Evolutionary conservation across 2,329 filamentous ascomycete genomes (phyloP).

Genomic region (Clonostachys solani): DNA sequence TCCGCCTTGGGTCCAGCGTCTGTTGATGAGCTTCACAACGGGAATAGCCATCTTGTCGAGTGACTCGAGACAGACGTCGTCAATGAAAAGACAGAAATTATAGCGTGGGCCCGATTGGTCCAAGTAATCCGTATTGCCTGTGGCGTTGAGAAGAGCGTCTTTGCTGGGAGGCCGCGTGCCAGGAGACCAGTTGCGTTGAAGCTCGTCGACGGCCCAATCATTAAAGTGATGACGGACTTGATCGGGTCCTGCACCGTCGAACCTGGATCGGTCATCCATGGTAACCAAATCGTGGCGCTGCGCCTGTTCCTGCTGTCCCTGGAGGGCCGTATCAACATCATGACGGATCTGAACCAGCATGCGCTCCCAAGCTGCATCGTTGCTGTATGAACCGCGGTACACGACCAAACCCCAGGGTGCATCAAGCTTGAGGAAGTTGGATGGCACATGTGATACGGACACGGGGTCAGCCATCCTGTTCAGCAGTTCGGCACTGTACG

Average conservation of each 20-base stretch:
- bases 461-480: background rate
- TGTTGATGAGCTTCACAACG: background rate
- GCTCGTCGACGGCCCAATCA: background rate
- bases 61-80: background rate
- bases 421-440: background rate
- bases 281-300: background rate
- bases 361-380: slow-evolving; percentile 1
- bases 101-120: background rate
- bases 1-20: background rate
- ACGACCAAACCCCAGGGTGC: slow-evolving; percentile 1
- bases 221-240: background rate
- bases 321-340: background rate
- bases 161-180: background rate
- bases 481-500: background rate
- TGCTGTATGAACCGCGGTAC: slow-evolving; percentile 1
- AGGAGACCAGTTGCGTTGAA: background rate
- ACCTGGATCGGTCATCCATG: background rate
- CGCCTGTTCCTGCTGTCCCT: background rate
- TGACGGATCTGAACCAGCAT: background rate
- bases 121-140: background rate
- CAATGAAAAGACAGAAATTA: background rate
- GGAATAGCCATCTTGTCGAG: background rate
- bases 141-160: too few species aligned
- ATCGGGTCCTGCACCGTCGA: background rate
- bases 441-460: too few species aligned